Conservation (phyloP, 2,329 filamentous ascomycete genomes). For the Phialophora expanda region DNA sequence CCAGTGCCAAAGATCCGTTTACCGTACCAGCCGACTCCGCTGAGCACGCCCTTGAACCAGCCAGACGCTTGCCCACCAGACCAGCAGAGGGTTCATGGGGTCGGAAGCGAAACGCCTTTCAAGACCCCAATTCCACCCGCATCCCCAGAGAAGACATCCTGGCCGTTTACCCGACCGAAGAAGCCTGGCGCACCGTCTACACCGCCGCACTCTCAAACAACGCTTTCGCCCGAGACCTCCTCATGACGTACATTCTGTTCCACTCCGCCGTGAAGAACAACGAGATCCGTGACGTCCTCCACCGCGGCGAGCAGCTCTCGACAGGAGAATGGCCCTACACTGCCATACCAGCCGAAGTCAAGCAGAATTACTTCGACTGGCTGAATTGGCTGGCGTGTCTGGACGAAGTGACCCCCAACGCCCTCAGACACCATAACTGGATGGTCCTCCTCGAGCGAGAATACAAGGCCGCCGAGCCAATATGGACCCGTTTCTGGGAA, state of each 20-base stretch:
- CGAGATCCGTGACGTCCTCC: slow-evolving; percentile 2
- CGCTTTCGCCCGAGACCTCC: slow-evolving; percentile 1
- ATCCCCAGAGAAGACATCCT: slow-evolving; percentile 18
- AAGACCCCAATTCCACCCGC: slow-evolving; percentile 4
- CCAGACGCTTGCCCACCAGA: background rate
- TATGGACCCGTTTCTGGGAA: slow-evolving; percentile 20
- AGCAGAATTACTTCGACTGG: slow-evolving; percentile 23
- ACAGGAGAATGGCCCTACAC: slow-evolving; percentile 2
- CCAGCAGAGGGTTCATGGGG: background rate
- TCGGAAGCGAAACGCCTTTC: slow-evolving; percentile 7
- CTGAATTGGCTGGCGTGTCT: slow-evolving; percentile 7
- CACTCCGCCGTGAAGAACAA: slow-evolving; percentile 9
- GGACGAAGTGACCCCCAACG: slow-evolving; percentile 7
- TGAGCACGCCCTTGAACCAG: background rate
- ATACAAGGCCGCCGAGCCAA: slow-evolving; percentile 4
- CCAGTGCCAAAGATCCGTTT: background rate
- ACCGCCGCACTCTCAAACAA: slow-evolving; percentile 7
- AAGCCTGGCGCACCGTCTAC: slow-evolving; percentile 8
- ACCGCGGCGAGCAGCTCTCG: background rate
- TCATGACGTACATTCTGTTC: slow-evolving; percentile 14
- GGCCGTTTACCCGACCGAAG: slow-evolving; percentile 7
- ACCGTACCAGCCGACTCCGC: background rate
- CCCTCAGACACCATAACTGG: slow-evolving; percentile 23
- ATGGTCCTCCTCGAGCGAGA: slow-evolving; percentile 24
- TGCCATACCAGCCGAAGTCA: background rate